phyloP scores from a whole-genome alignment of 345 rosid genomes.

The Eucalyptus regnans region DNA sequence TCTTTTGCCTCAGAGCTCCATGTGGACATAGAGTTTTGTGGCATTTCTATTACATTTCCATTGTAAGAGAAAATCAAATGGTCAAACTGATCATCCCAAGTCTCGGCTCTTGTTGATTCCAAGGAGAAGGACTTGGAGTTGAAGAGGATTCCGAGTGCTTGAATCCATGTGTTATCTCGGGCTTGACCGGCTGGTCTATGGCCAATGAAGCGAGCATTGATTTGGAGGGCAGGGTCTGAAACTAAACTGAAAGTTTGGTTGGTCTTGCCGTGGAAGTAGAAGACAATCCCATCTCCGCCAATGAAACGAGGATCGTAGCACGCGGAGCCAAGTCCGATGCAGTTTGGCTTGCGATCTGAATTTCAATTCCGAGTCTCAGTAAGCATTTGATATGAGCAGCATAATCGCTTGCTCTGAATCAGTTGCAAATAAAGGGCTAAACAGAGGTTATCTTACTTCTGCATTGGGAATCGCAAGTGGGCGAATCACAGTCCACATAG shows the following conservation, averaged over 20 bases:
- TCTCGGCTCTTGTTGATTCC: background rate
- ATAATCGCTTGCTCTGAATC: background rate
- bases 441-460: background rate
- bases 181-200: background rate
- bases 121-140: background rate
- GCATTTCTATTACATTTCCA: background rate
- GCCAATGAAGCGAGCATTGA: conserved; percentile 7
- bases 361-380: background rate
- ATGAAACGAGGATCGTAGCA: background rate
- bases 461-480: background rate
- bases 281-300: background rate
- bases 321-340: background rate
- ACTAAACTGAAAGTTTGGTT: background rate
- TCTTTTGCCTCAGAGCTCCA: background rate
- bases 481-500: background rate
- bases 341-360: background rate
- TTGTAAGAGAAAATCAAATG: background rate
- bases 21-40: background rate
- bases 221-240: background rate
- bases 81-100: background rate
- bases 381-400: background rate
- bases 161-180: conserved; percentile 3
- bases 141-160: conserved; percentile 2
- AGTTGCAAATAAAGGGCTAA: background rate
- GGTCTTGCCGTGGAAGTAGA: conserved; percentile 3